Evolutionary conservation across 2,329 filamentous ascomycete genomes (phyloP).

Genomic region (Berkeleyomyces rouxiae): DNA sequence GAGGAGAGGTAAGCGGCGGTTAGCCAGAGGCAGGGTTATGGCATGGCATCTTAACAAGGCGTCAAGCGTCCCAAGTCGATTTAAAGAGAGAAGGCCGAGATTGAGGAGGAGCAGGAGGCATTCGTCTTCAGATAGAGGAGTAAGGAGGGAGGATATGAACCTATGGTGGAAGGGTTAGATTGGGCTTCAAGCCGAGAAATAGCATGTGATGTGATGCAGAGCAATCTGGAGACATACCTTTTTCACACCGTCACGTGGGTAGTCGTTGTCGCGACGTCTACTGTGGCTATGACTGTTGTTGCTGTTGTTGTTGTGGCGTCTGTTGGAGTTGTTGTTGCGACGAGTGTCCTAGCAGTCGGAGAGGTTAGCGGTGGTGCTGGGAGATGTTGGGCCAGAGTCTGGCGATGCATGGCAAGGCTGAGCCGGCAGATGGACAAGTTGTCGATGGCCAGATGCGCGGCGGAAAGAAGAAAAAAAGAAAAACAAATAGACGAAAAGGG

Average conservation of each 20-base stretch:
- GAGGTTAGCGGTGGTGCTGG: background rate
- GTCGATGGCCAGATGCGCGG: background rate
- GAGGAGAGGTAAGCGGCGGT: conserved; percentile 24
- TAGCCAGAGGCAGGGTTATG: conserved; percentile 4
- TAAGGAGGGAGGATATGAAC: conserved; percentile 12
- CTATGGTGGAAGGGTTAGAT: background rate
- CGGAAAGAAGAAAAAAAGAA: background rate
- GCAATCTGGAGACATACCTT: conserved; percentile 42
- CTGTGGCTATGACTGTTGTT: background rate
- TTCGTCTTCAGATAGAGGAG: conserved; percentile 2
- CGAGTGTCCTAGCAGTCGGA: background rate
- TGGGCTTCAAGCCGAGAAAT: background rate
- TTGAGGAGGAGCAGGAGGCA: background rate
- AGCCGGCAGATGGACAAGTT: background rate
- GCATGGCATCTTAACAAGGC: background rate
- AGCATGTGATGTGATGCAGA: background rate
- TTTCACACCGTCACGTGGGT: conserved; percentile 45
- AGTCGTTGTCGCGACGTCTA: conserved; percentile 13
- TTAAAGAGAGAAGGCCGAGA: conserved; percentile 1
- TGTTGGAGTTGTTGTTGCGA: conserved; percentile 1
- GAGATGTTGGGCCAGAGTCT: background rate
- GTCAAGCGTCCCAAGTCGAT: background rate
- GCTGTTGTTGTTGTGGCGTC: background rate
- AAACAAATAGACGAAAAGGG: background rate
- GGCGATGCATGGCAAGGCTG: conserved; percentile 5